Evolutionary conservation across 768 basidiomycete species (phyloP).

Genomic region (Tricholoma bakamatsutake): DNA sequence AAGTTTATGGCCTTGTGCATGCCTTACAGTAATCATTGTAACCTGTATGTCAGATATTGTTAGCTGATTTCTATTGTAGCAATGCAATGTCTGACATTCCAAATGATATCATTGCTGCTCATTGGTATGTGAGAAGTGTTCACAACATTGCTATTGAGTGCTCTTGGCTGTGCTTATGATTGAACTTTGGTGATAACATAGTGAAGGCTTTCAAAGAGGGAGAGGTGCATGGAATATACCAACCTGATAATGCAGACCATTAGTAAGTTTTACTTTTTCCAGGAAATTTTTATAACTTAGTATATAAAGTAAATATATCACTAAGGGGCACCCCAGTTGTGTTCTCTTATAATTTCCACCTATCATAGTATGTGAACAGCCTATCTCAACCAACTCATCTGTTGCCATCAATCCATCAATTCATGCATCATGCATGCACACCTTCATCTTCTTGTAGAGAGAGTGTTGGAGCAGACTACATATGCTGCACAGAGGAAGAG

Average conservation of each 20-base stretch:
- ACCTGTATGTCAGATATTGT: neutral
- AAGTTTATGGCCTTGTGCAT: conserved; percentile 13
- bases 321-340: too few species aligned
- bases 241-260: conserved; percentile 9
- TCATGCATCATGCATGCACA: too few species aligned
- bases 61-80: conserved; percentile 5
- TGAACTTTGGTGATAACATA: conserved; percentile 16
- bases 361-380: too few species aligned
- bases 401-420: too few species aligned
- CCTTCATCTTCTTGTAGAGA: too few species aligned
- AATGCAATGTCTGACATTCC: conserved; percentile 5
- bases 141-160: conserved; percentile 16
- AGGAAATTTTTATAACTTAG: too few species aligned
- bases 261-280: too few species aligned
- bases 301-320: too few species aligned
- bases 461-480: too few species aligned
- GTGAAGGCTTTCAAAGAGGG: conserved; percentile 11
- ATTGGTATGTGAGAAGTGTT: conserved; percentile 15
- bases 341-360: too few species aligned
- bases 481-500: too few species aligned
- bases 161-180: conserved; percentile 15
- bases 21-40: conserved; percentile 12
- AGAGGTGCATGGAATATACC: conserved; percentile 7
- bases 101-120: conserved; percentile 11
- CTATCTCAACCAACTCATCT: too few species aligned